Evolutionary conservation across 73 alveolate species (phyloP).

Genomic region (Breviolum minutum): DNA sequence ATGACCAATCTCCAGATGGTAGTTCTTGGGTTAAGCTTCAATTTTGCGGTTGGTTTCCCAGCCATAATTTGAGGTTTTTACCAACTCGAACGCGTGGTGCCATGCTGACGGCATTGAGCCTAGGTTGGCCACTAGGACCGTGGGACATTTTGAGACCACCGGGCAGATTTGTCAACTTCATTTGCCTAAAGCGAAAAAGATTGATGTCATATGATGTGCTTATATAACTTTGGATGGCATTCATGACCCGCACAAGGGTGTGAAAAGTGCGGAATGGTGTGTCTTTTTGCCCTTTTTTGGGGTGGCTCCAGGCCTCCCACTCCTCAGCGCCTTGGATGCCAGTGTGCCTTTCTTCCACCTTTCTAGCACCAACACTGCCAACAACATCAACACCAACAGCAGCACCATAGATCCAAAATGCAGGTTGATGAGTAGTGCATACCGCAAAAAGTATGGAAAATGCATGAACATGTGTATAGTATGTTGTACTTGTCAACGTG

Average conservation of each 20-base stretch:
- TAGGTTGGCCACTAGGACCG: slow-evolving; percentile 86
- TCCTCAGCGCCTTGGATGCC: no score
- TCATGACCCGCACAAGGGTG: not conserved
- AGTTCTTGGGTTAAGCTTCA: not conserved
- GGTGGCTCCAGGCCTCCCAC: no score
- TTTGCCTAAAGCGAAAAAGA: no score
- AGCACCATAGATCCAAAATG: not conserved
- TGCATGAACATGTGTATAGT: no score
- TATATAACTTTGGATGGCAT: no score
- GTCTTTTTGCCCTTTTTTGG: no score
- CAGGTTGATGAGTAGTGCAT: not conserved
- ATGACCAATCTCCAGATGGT: not conserved
- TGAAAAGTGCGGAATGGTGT: not conserved
- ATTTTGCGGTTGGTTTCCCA: not conserved
- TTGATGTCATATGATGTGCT: no score
- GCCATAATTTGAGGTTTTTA: slow-evolving; percentile 28
- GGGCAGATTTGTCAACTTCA: no score
- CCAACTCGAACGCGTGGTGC: slow-evolving; percentile 86
- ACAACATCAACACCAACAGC: not conserved
- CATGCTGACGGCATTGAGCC: slow-evolving; percentile 50
- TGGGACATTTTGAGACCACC: not conserved
- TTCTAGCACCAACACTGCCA: not conserved
- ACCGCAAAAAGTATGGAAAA: not conserved
- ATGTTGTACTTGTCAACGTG: no score
- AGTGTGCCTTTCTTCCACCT: not conserved